Conservation (phyloP, 768 basidiomycete genomes). For the Phlebiopsis gigantea region DNA sequence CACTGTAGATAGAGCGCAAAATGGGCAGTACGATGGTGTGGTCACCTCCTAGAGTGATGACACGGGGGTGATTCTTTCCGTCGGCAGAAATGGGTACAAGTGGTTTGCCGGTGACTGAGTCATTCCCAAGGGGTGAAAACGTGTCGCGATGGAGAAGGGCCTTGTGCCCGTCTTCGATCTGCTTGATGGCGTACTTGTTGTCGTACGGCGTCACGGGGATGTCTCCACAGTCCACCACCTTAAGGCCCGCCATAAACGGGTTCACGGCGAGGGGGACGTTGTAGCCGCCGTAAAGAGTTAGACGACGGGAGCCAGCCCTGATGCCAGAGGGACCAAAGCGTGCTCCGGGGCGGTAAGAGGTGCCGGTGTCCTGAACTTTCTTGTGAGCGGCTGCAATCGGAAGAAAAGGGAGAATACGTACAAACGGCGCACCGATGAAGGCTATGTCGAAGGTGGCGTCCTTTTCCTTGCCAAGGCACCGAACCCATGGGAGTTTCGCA, state of each 20-base stretch:
- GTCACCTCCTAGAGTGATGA: slow-evolving; percentile 84
- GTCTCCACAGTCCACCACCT: slow-evolving; percentile 73
- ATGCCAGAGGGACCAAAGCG: slow-evolving; percentile 85
- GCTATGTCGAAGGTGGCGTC: slow-evolving; percentile 70
- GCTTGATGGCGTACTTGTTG: slow-evolving; percentile 65
- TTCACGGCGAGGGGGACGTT: slow-evolving; percentile 71
- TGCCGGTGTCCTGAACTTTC: slow-evolving; percentile 52
- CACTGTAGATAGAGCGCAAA: slow-evolving; percentile 63
- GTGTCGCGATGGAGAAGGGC: slow-evolving; percentile 59
- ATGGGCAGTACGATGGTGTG: slow-evolving; percentile 76
- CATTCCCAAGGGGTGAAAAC: slow-evolving; percentile 58
- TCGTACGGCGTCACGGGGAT: slow-evolving; percentile 78
- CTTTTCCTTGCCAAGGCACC: slow-evolving; percentile 64
- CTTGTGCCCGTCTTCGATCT: slow-evolving; percentile 72
- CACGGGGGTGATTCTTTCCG: slow-evolving; percentile 69
- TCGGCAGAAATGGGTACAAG: slow-evolving; percentile 59
- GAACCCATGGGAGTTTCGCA: slow-evolving; percentile 80
- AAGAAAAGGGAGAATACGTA: slow-evolving; percentile 27
- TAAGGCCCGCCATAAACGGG: slow-evolving; percentile 64
- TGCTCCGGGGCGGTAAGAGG: slow-evolving; percentile 78
- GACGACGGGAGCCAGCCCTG: slow-evolving; percentile 68
- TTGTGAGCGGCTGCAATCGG: not conserved
- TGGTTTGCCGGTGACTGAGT: slow-evolving; percentile 50
- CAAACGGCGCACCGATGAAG: slow-evolving; percentile 76
- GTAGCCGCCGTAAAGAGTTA: slow-evolving; percentile 74